phyloP scores from a whole-genome alignment of 2,329 filamentous ascomycete genomes.

The Microdochium trichocladiopsis region DNA sequence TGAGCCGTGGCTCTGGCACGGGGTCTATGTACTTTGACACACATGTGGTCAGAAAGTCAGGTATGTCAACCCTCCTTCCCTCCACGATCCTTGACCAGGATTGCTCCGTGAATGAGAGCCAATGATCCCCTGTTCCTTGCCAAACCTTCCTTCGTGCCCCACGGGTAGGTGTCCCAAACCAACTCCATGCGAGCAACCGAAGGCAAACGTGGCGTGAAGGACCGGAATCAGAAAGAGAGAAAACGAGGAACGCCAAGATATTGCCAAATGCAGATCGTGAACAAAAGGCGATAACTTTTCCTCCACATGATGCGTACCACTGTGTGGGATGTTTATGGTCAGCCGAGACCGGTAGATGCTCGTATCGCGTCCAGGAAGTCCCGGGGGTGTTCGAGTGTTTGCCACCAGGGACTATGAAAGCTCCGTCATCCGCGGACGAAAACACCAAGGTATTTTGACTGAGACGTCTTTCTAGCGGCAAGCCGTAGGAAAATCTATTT shows the following conservation, averaged over 20 bases:
- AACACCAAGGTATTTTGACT: background rate
- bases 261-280: conserved; percentile 1
- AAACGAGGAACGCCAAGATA: background rate
- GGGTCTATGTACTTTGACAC: too few species aligned
- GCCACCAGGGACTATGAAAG: background rate
- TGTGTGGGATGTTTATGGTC: background rate
- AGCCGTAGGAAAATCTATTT: conserved; percentile 22
- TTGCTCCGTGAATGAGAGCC: too few species aligned
- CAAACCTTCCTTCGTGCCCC: too few species aligned
- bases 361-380: background rate
- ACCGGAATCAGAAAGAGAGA: background rate
- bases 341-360: background rate
- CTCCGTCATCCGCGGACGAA: background rate
- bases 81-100: too few species aligned
- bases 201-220: background rate
- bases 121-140: too few species aligned
- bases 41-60: too few species aligned
- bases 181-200: background rate
- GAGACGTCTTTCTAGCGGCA: conserved; percentile 14
- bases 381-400: background rate
- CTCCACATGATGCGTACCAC: background rate
- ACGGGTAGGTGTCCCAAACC: too few species aligned
- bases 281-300: conserved; percentile 1
- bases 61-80: too few species aligned
- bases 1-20: too few species aligned